Conservation (phyloP, 345 rosid species). For the Noccaea bulbosa region DNA sequence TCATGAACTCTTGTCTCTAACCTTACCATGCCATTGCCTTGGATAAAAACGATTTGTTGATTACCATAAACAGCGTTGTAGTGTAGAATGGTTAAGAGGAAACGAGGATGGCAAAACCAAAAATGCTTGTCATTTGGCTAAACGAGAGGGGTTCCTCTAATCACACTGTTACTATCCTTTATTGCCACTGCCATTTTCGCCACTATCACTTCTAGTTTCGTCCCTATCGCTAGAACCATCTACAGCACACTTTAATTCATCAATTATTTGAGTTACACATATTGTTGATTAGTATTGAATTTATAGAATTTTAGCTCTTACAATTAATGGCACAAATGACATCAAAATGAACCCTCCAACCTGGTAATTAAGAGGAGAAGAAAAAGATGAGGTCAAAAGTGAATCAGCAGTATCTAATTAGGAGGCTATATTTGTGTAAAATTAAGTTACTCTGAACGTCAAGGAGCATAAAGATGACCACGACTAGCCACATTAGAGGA, state of each 20-base stretch:
- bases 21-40: too few species aligned
- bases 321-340: slow-evolving; percentile 74
- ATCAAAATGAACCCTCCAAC: slow-evolving; percentile 68
- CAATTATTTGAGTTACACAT: background rate
- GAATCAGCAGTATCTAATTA: background rate
- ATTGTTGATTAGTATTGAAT: background rate
- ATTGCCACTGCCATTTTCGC: slow-evolving; percentile 57
- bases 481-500: slow-evolving; percentile 72
- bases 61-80: slow-evolving; percentile 59
- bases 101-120: slow-evolving; percentile 57
- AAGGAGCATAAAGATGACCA: slow-evolving; percentile 65
- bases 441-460: slow-evolving; percentile 65
- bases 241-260: slow-evolving; percentile 19
- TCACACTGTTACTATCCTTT: slow-evolving; percentile 44
- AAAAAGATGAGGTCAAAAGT: background rate
- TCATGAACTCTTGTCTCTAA: too few species aligned
- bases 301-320: slow-evolving; percentile 21
- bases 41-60: background rate
- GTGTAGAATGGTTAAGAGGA: slow-evolving; percentile 53
- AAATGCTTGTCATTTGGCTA: slow-evolving; percentile 61
- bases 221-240: slow-evolving; percentile 59
- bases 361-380: slow-evolving; percentile 42
- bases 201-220: slow-evolving; percentile 61
- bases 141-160: slow-evolving; percentile 55
- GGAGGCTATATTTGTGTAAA: background rate